phyloP scores from a whole-genome alignment of 441 rosid species.

The Pelargonium cotyledonis region DNA sequence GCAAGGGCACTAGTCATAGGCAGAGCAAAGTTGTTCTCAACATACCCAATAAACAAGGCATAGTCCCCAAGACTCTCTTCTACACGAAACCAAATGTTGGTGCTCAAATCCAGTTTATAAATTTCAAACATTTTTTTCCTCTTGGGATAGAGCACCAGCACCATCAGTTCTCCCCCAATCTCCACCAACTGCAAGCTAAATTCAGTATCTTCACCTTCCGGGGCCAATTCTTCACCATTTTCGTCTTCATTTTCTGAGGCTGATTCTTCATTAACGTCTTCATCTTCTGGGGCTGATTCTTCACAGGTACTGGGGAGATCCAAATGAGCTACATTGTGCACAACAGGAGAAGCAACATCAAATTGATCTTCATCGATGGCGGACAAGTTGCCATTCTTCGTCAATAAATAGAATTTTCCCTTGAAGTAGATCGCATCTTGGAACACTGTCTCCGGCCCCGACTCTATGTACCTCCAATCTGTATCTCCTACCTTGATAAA shows the following conservation, averaged over 20 bases:
- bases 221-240: background rate
- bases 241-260: background rate
- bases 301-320: background rate
- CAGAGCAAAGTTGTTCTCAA: no score
- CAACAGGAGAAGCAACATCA: background rate
- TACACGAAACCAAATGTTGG: background rate
- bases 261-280: no score
- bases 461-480: background rate
- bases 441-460: background rate
- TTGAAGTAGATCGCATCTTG: background rate
- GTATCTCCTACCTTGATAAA: background rate
- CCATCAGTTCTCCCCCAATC: constrained; percentile 1
- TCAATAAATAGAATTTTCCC: background rate
- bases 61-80: background rate
- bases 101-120: background rate
- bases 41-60: background rate
- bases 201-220: background rate
- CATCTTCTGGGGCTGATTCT: no score
- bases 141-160: background rate
- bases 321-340: background rate
- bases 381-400: background rate
- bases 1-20: background rate
- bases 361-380: background rate
- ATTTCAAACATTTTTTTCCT: background rate
- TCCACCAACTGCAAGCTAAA: background rate